Base-by-base conservation (phyloP, 2,329 filamentous ascomycete genomes). In the Lasiodiplodia sp. region DNA sequence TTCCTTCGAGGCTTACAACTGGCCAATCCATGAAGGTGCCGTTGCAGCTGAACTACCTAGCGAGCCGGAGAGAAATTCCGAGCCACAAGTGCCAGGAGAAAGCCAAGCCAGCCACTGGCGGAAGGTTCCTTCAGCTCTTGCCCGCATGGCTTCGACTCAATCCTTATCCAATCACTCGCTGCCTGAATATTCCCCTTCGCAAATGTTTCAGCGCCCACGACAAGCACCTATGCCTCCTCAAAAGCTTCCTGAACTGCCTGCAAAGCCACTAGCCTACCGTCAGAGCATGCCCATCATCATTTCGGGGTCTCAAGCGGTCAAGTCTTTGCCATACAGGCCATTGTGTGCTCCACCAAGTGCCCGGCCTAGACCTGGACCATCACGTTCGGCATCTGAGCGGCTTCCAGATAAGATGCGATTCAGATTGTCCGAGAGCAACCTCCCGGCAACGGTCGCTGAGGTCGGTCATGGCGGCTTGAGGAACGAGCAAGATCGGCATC, bases 271-370 rank as follows among this genome's bases (percentile, higher is more conserved):
- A 7, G 62, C 62, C 23, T 65, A 65, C 18, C 47, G 51, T 18
- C 62, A 65, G 14, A 65, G 62, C 40, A 63, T 63, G 58, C 58
- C 58, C 16, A 63, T 63, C n/a, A 63, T 49, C 12, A 51, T 51
- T 23, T 51, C 58, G 31, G 58, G 58, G 16, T 63, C 40, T 34
- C 40, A 63, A 18, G 16, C 58, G 2, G 40, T n/a, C 18, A 63
- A 37, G 10, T 2, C 25, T 12, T 23, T 25, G 14, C 14, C 57
- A 16, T 23, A 2, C 11, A 63, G 18, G n/a, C 25, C 58, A 31
- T 21, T 23, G 14, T 38, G n/a, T 14, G 31, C 34, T 4, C 55
- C 21, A 25, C 23, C 37, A 40, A 21, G 23, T 21, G 31, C 12
- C 31, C 4, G 55, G 4, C 23, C 55, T 14, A 58, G n/a, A 25